Percentiles rank a stretch among this genome's conserved stretches.
Evolutionary conservation across 1,284 basidiomycete species (phyloP).

Genomic region (Rhodotorula mucilaginosa): DNA sequence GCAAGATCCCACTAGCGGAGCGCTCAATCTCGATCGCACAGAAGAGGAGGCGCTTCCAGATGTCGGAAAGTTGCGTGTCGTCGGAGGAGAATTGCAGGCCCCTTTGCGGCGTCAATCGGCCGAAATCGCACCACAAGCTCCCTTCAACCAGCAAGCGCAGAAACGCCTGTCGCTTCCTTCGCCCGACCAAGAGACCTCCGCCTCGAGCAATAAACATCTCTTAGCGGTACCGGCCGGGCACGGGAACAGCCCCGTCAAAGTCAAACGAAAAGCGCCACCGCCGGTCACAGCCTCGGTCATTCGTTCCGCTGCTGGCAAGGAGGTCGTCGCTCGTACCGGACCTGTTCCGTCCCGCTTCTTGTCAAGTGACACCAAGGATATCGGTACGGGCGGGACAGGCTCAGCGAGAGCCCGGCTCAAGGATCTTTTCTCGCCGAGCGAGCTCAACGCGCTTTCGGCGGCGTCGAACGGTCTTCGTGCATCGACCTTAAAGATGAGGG

Average conservation of each 20-base stretch:
- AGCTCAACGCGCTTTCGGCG: constrained; percentile 1
- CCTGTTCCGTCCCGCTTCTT: background rate
- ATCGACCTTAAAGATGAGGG: background rate
- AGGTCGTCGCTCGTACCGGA: constrained; percentile 1
- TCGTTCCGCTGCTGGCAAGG: background rate
- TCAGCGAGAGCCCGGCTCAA: background rate
- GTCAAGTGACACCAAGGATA: too few species aligned
- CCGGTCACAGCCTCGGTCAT: constrained; percentile 10
- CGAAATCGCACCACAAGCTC: background rate
- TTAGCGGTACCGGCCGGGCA: too few species aligned
- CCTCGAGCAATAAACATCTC: too few species aligned
- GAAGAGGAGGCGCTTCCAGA: too few species aligned
- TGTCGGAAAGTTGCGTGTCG: too few species aligned
- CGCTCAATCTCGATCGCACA: background rate
- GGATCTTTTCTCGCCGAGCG: constrained; percentile 6
- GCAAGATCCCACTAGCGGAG: background rate
- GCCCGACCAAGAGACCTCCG: too few species aligned
- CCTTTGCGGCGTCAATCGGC: too few species aligned
- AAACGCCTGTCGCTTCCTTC: background rate
- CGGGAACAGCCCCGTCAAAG: background rate
- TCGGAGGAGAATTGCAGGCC: too few species aligned
- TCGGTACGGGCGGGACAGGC: background rate
- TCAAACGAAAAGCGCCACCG: constrained; percentile 11
- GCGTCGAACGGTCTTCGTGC: background rate
- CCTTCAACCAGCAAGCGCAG: background rate